A percentile compares a stretch with the other conserved stretches of the same genome.
Conservation (phyloP, 148 eudicot genomes). For the Amaranthus hypochondriacus region DNA sequence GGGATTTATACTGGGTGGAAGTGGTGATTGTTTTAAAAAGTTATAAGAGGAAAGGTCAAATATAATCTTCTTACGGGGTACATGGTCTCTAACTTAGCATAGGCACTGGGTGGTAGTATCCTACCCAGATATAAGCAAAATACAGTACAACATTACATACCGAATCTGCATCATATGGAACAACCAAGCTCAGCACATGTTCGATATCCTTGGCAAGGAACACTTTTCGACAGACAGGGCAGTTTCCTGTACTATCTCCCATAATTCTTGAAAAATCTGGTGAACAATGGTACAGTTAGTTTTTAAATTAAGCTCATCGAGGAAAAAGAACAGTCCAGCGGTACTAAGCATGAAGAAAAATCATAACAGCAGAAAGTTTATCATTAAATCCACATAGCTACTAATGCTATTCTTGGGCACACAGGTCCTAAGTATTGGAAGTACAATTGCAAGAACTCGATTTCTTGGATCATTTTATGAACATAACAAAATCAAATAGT, state of each 20-base stretch:
- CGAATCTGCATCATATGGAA: constrained; percentile 36
- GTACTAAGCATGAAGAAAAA: neutral
- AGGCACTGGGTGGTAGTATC: neutral
- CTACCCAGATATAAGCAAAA: constrained; percentile 4
- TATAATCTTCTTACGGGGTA: neutral
- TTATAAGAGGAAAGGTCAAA: neutral
- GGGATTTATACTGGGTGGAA: too few species aligned
- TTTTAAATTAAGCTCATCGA: neutral
- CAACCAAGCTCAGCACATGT: constrained; percentile 77
- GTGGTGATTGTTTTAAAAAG: too few species aligned
- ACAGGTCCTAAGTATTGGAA: neutral
- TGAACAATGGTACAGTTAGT: constrained; percentile 20
- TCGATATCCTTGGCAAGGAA: constrained; percentile 82
- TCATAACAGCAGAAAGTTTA: neutral
- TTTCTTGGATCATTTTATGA: neutral
- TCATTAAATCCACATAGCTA: constrained; percentile 10
- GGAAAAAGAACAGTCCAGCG: neutral
- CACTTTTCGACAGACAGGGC: constrained; percentile 86
- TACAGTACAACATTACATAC: constrained; percentile 32
- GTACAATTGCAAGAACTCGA: neutral
- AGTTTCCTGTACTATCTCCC: constrained; percentile 53
- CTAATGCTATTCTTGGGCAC: neutral
- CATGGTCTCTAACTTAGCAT: neutral
- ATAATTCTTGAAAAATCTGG: constrained; percentile 28
- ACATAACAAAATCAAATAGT: neutral